Base-by-base conservation (phyloP, 2,329 filamentous ascomycete species). In the Ceratocystis cacaofunesta region DNA sequence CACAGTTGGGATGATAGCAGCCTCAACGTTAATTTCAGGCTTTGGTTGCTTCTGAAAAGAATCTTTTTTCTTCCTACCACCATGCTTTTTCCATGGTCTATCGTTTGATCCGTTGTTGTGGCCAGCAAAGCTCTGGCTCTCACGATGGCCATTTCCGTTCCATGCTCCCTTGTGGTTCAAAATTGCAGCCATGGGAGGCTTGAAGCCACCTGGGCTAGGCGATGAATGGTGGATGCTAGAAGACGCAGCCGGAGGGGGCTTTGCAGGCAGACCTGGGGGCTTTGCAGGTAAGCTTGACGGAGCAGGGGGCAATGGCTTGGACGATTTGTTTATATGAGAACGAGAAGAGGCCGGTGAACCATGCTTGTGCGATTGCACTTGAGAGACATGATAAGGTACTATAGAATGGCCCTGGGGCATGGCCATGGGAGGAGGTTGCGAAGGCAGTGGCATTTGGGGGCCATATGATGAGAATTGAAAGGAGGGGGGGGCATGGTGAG, bases 261-360 rank as follows among this genome's bases (percentile, higher is more conserved):
- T 64, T n/a, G 63, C 63, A 36, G 63, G 63, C 5, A 64, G 52
- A 57, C 63, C 55, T 5, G 63, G 50, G 41, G 63, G 63, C 25
- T 64, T 64, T n/a, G 63, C 63, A 41, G 63, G 63, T 3, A 64
- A 28, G 28, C 63, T 64, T n/a, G 63, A 64, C 3, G 63, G 41
- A 36, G 63, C 36, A 36, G 63, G 63, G 4, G 63, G 63, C 32
- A 64, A 41, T 8, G 36, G 22, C 36, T 58, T 57, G 22, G 36
- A 46, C 3, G 41, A 52, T n/a, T 64, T 57, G 63, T 46, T 57
- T 5, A 5, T 17, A 19, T 58, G 46, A 57, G 50, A 36, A 36
- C 22, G 41, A 48, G 50, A 52, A 17, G 52, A 50, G 50, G 41
- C 15, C 17, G 22, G 63, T 12, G 22, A 55, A 8, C 15, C 25